A percentile compares a stretch with the other conserved stretches of the same genome.
Evolutionary conservation across 352 stramenopile species (phyloP).

Genomic region (Globisporangium alternatum): DNA sequence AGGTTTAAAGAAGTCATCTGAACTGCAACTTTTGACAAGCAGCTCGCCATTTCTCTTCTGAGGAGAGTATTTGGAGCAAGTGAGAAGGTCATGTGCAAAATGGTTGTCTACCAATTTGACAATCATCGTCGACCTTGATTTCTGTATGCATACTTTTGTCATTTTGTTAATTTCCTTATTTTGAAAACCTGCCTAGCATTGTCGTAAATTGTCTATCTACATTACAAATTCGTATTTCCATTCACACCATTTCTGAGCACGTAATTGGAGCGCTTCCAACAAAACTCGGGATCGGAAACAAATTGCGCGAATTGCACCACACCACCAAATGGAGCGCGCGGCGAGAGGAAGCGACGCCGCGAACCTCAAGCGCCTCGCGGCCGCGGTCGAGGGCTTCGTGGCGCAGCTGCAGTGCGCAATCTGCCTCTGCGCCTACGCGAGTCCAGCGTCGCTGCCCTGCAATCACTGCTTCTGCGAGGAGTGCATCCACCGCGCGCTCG

Average conservation of each 20-base stretch:
- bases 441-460: conserved; percentile 72
- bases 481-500: conserved; percentile 80
- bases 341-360: conserved; percentile 8
- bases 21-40: background rate
- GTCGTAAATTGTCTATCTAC: too few relatives aligned
- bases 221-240: too few relatives aligned
- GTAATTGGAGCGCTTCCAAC: background rate
- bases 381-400: conserved; percentile 61
- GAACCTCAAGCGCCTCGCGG: conserved; percentile 47
- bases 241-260: background rate
- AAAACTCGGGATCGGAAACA: background rate
- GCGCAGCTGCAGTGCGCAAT: conserved; percentile 82
- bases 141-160: too few relatives aligned
- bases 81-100: too few relatives aligned
- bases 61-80: too few relatives aligned
- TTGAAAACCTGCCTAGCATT: too few relatives aligned
- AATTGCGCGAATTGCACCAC: background rate
- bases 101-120: too few relatives aligned
- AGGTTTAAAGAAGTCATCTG: background rate
- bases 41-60: too few relatives aligned
- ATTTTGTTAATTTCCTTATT: too few relatives aligned
- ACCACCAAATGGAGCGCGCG: conserved; percentile 14
- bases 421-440: conserved; percentile 72
- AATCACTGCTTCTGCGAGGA: conserved; percentile 89
- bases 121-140: too few relatives aligned